phyloP scores from a whole-genome alignment of 495 filamentous ascomycete species.

The Parachaetomium inaequale region DNA sequence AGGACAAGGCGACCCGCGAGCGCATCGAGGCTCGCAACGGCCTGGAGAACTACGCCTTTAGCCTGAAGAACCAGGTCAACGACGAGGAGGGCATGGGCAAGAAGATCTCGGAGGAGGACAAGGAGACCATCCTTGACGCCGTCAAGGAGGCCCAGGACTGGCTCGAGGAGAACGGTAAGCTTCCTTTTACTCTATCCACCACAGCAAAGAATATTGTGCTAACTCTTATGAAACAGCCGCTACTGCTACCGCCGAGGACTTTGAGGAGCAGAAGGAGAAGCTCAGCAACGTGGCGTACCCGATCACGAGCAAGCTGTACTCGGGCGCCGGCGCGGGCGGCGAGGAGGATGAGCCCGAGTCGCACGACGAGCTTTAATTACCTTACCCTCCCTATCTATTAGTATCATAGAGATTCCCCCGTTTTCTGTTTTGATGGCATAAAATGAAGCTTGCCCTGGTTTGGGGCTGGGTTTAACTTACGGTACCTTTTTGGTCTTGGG shows the following conservation, averaged over 20 bases:
- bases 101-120: slow-evolving; percentile 98
- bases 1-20: slow-evolving; percentile 95
- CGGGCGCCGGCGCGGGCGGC: slow-evolving; percentile 57
- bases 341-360: slow-evolving; percentile 70
- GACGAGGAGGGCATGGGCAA: slow-evolving; percentile 93
- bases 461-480: not conserved
- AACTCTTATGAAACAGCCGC: slow-evolving; percentile 45
- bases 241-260: slow-evolving; percentile 85
- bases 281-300: slow-evolving; percentile 94
- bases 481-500: not conserved
- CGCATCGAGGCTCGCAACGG: slow-evolving; percentile 94
- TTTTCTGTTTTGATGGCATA: slow-evolving; percentile 27
- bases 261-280: slow-evolving; percentile 99
- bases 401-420: slow-evolving; percentile 39
- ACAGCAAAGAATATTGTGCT: slow-evolving; percentile 15
- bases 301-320: slow-evolving; percentile 96
- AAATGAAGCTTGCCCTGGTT: not conserved
- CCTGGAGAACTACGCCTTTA: slow-evolving; percentile 95
- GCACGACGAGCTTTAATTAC: slow-evolving; percentile 86
- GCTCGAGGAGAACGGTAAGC: slow-evolving; percentile 81
- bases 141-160: slow-evolving; percentile 97
- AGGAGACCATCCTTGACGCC: slow-evolving; percentile 92
- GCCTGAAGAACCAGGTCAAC: slow-evolving; percentile 97
- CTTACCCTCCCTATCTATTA: not conserved
- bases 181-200: not conserved